Evolutionary conservation across 78 protist species (phyloP).

Genomic region (Andalucia godoyi): DNA sequence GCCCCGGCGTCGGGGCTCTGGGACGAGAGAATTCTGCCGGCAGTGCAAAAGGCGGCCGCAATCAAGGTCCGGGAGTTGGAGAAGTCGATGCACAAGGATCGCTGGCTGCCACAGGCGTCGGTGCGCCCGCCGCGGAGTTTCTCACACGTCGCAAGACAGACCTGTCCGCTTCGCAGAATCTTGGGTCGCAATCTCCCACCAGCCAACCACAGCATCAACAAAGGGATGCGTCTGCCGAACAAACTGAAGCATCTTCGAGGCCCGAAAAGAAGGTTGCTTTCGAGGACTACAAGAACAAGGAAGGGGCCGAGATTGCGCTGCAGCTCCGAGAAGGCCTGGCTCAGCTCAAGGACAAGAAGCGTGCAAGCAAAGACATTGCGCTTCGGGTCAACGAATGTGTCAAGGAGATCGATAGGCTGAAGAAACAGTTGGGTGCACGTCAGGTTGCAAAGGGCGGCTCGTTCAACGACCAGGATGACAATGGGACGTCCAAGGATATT

Average conservation of each 20-base stretch:
- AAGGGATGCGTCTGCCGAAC: not conserved
- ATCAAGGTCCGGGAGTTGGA: too few relatives aligned
- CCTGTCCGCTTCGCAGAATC: too few relatives aligned
- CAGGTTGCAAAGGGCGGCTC: not conserved
- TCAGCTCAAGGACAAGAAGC: slow-evolving; percentile 6
- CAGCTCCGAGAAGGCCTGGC: not conserved
- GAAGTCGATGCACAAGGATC: too few relatives aligned
- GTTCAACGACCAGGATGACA: slow-evolving; percentile 4
- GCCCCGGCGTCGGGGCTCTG: not conserved
- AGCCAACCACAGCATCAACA: not conserved
- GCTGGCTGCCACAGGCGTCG: too few relatives aligned
- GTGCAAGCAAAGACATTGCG: not conserved
- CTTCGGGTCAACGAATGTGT: not conserved
- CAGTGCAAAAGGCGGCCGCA: too few relatives aligned
- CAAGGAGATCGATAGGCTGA: slow-evolving; percentile 4
- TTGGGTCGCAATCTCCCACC: too few relatives aligned
- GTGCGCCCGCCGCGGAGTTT: too few relatives aligned
- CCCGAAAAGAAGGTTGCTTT: slow-evolving; percentile 19
- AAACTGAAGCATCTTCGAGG: not conserved
- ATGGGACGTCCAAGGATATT: too few relatives aligned
- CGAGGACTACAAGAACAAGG: slow-evolving; percentile 17
- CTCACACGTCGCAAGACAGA: too few relatives aligned
- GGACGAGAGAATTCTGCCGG: too few relatives aligned
- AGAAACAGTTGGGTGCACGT: not conserved
- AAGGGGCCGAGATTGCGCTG: not conserved